A percentile compares a stretch with the other conserved stretches of the same genome.
Evolutionary conservation across 495 filamentous ascomycete genomes (phyloP).

Genomic region (Oidiodendron maius): DNA sequence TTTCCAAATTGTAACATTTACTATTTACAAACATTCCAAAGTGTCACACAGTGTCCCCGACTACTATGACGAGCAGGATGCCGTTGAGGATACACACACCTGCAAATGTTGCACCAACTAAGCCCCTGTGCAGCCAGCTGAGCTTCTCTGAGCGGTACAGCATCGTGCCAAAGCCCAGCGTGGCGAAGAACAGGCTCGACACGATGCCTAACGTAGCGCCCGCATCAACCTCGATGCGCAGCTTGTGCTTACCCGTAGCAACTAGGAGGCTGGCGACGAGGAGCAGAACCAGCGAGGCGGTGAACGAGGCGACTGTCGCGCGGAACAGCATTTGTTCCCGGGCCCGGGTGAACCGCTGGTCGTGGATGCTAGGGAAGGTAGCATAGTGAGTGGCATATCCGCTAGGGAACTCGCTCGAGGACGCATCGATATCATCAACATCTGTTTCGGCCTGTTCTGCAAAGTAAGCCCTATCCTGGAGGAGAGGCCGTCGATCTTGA

Average conservation of each 20-base stretch:
- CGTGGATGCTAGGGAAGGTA: constrained; percentile 33
- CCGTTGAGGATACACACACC: constrained; percentile 43
- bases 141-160: constrained; percentile 35
- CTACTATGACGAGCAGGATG: constrained; percentile 41
- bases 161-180: constrained; percentile 44
- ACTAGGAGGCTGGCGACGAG: constrained; percentile 46
- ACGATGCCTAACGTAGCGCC: constrained; percentile 55
- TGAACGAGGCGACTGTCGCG: constrained; percentile 37
- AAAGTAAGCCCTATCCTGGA: constrained; percentile 10
- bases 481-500: constrained; percentile 12
- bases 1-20: too few relatives aligned
- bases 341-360: constrained; percentile 31
- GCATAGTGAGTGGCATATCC: constrained; percentile 38
- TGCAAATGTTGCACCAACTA: constrained; percentile 39
- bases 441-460: constrained; percentile 14
- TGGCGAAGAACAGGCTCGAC: constrained; percentile 46
- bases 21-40: too few relatives aligned
- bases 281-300: constrained; percentile 44
- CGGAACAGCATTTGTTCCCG: constrained; percentile 41
- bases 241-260: constrained; percentile 44
- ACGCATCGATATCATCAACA: constrained; percentile 19
- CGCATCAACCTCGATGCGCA: constrained; percentile 50
- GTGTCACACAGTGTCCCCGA: constrained; percentile 24
- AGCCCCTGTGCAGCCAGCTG: constrained; percentile 32
- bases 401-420: constrained; percentile 26